phyloP scores from a whole-genome alignment of 352 stramenopile genomes.

The Pythium apleroticum region DNA sequence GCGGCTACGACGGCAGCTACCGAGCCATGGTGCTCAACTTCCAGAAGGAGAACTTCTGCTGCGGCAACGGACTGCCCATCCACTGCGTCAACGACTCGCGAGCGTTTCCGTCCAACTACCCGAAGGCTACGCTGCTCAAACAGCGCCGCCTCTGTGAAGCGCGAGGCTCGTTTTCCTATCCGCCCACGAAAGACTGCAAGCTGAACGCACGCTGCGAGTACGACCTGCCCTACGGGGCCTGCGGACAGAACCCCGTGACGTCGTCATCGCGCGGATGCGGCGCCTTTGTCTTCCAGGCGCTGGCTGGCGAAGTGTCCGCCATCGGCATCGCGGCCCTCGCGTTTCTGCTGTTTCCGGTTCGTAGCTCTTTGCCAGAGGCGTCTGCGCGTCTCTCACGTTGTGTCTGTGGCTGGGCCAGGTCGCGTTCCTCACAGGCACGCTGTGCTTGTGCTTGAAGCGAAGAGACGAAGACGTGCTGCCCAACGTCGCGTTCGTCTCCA shows the following conservation, averaged over 20 bases:
- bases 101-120: slow-evolving; percentile 48
- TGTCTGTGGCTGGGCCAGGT: slow-evolving; percentile 28
- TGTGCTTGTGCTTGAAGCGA: slow-evolving; percentile 75
- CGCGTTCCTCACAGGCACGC: slow-evolving; percentile 41
- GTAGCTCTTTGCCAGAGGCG: slow-evolving; percentile 4
- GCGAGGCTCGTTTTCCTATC: slow-evolving; percentile 32
- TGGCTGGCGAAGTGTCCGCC: slow-evolving; percentile 43
- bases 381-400: not conserved
- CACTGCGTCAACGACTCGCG: slow-evolving; percentile 47
- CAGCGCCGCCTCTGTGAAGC: slow-evolving; percentile 28
- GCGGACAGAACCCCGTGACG: slow-evolving; percentile 54
- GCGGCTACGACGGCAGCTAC: slow-evolving; percentile 38
- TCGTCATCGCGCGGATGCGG: slow-evolving; percentile 50
- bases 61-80: slow-evolving; percentile 54
- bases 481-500: slow-evolving; percentile 48
- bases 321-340: slow-evolving; percentile 41
- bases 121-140: slow-evolving; percentile 28
- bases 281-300: slow-evolving; percentile 40
- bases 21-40: slow-evolving; percentile 58
- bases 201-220: slow-evolving; percentile 45
- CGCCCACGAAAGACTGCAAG: slow-evolving; percentile 50
- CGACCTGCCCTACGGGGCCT: slow-evolving; percentile 62
- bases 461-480: slow-evolving; percentile 71
- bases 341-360: slow-evolving; percentile 51
- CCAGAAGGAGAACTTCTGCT: slow-evolving; percentile 70